These are phyloP conservation scores for Castanopsis chinensis DNA, from an alignment of 306 rosid genomes.

Conservation along the genomic window DNA sequence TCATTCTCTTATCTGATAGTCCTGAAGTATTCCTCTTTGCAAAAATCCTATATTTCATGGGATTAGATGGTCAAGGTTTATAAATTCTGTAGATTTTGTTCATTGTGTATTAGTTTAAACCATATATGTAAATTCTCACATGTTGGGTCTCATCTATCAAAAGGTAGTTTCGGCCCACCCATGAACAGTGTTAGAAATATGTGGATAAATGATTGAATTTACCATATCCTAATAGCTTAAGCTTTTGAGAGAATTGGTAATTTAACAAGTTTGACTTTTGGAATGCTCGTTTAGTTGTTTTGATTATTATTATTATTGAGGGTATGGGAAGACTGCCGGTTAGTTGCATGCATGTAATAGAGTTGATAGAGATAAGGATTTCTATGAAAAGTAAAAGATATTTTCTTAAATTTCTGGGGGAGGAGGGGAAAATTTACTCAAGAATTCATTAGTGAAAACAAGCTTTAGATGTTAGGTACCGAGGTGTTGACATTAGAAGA, in stretches of 20 bases:
- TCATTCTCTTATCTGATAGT: background rate
- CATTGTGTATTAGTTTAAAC: background rate
- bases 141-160: too few relatives aligned
- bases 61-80: background rate
- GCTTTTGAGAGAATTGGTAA: too few relatives aligned
- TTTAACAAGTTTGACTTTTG: background rate
- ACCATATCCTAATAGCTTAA: too few relatives aligned
- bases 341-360: background rate
- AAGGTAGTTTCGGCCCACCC: too few relatives aligned
- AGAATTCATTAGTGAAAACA: background rate
- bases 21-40: background rate
- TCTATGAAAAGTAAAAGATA: background rate
- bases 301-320: background rate
- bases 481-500: background rate
- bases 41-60: background rate
- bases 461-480: background rate
- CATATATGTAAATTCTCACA: too few relatives aligned
- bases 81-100: background rate
- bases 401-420: background rate
- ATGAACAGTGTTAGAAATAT: too few relatives aligned
- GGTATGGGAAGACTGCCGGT: background rate
- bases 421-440: background rate
- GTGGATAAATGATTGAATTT: too few relatives aligned
- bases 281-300: background rate
- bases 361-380: background rate